A percentile compares a stretch with the other conserved stretches of the same genome.
phyloP scores from a whole-genome alignment of 148 eudicot species.

The Chenopodium quinoa region DNA sequence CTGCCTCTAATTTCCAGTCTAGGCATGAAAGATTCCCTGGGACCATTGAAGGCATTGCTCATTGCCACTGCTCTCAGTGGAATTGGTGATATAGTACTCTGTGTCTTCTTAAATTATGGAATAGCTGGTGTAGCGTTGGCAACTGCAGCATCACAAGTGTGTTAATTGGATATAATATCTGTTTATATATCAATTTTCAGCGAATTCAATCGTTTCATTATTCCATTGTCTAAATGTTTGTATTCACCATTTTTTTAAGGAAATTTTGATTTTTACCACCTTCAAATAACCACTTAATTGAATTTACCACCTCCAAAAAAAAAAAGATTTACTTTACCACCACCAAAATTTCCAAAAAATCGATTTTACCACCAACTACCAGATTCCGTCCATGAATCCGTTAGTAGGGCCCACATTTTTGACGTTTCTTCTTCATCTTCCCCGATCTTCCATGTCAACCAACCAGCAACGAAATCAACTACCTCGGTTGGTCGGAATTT shows the following conservation, averaged over 20 bases:
- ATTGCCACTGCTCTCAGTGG: slow-evolving; percentile 79
- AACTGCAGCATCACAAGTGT: slow-evolving; percentile 82
- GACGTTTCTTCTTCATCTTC: too few relatives aligned
- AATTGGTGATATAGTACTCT: slow-evolving; percentile 67
- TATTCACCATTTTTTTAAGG: neutral
- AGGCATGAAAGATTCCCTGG: slow-evolving; percentile 97
- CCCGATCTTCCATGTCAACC: too few relatives aligned
- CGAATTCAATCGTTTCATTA: neutral
- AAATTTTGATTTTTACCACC: too few relatives aligned
- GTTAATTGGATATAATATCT: slow-evolving; percentile 10
- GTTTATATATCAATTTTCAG: neutral
- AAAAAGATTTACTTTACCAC: too few relatives aligned
- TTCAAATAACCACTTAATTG: too few relatives aligned
- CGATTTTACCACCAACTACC: too few relatives aligned
- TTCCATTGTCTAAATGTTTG: neutral
- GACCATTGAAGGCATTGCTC: slow-evolving; percentile 93
- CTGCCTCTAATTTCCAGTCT: slow-evolving; percentile 47
- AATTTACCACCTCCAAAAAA: too few relatives aligned
- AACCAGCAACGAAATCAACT: too few relatives aligned
- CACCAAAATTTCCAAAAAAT: too few relatives aligned
- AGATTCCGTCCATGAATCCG: too few relatives aligned
- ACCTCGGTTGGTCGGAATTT: too few relatives aligned
- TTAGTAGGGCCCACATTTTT: too few relatives aligned
- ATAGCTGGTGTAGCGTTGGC: slow-evolving; percentile 99
- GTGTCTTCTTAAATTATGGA: slow-evolving; percentile 65